These are phyloP conservation scores for Berberis vulgaris DNA, from an alignment of 164 flowering plant species.

Conservation along the genomic window DNA sequence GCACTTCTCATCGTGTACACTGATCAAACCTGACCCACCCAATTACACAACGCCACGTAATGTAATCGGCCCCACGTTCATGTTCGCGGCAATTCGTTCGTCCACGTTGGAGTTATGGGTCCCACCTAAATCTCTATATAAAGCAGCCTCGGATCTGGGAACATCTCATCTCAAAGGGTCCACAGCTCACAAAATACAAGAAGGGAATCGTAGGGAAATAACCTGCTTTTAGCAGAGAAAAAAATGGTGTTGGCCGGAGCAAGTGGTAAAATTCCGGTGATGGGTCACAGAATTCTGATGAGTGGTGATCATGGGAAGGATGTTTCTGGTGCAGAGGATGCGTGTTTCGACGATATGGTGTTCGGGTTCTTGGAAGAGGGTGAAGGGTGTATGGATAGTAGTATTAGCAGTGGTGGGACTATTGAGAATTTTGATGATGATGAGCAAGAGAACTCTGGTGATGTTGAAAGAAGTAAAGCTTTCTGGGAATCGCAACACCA, in stretches of 20 bases:
- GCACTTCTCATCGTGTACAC: too few relatives aligned
- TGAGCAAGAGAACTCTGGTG: slow-evolving; percentile 6
- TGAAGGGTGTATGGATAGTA: slow-evolving; percentile 10
- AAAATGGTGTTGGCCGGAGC: slow-evolving; percentile 11
- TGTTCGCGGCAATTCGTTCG: slow-evolving; percentile 24
- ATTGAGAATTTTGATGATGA: slow-evolving; percentile 8
- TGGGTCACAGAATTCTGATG: slow-evolving; percentile 15
- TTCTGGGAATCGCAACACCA: slow-evolving; percentile 24
- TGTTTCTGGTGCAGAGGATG: slow-evolving; percentile 13
- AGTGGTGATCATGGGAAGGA: slow-evolving; percentile 8
- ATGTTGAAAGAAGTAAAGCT: slow-evolving; percentile 9
- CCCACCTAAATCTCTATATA: slow-evolving; percentile 9
- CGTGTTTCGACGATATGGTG: slow-evolving; percentile 31
- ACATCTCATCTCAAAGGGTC: not conserved
- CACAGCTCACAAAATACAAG: not conserved
- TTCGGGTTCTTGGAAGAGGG: slow-evolving; percentile 36
- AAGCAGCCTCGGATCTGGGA: not conserved
- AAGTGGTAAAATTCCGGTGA: slow-evolving; percentile 16
- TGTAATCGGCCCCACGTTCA: slow-evolving; percentile 7
- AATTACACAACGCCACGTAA: not conserved
- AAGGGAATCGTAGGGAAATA: not conserved
- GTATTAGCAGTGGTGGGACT: not conserved
- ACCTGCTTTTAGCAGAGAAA: too few relatives aligned
- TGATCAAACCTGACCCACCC: not conserved
- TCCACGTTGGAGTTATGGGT: slow-evolving; percentile 18